phyloP scores from a whole-genome alignment of 768 basidiomycete genomes.

The Phylloporus sp. region DNA sequence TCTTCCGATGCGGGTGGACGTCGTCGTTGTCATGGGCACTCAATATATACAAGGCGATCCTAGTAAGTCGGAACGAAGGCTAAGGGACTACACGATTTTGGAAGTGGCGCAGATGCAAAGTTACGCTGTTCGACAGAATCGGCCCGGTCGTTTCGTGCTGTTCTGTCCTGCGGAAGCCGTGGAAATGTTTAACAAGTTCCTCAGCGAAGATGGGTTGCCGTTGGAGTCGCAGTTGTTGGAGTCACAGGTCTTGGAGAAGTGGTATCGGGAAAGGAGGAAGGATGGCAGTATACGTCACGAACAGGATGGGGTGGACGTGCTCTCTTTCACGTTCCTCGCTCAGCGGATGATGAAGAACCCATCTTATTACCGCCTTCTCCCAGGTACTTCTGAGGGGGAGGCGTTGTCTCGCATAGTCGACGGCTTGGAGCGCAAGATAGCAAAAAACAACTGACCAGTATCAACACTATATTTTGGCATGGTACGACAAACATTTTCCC shows the following conservation, averaged over 20 bases:
- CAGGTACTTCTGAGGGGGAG: conserved; percentile 41
- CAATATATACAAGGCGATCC: conserved; percentile 65
- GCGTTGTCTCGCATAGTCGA: conserved; percentile 73
- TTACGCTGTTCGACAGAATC: conserved; percentile 64
- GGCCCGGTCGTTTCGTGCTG: conserved; percentile 67
- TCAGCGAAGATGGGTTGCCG: conserved; percentile 79
- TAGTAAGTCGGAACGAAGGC: conserved; percentile 54
- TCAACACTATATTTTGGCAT: background rate
- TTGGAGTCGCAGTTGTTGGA: conserved; percentile 77
- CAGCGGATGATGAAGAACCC: conserved; percentile 75
- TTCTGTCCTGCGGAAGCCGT: conserved; percentile 88
- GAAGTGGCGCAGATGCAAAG: conserved; percentile 93
- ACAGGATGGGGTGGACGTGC: conserved; percentile 68
- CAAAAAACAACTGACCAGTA: background rate
- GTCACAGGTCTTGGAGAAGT: conserved; percentile 42
- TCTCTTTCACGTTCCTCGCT: conserved; percentile 81
- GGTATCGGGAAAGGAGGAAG: conserved; percentile 42
- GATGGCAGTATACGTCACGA: conserved; percentile 43
- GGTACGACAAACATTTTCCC: background rate
- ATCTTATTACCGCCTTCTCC: conserved; percentile 68
- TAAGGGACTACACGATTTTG: conserved; percentile 74
- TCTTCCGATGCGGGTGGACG: conserved; percentile 76
- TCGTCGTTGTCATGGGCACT: conserved; percentile 88
- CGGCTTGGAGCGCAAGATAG: conserved; percentile 25
- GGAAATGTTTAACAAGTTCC: conserved; percentile 76